Evolutionary conservation across 208 protist species (phyloP), one percentile per base, ranked within the genome.

Genomic region (Novymonas esmeraldas): DNA sequence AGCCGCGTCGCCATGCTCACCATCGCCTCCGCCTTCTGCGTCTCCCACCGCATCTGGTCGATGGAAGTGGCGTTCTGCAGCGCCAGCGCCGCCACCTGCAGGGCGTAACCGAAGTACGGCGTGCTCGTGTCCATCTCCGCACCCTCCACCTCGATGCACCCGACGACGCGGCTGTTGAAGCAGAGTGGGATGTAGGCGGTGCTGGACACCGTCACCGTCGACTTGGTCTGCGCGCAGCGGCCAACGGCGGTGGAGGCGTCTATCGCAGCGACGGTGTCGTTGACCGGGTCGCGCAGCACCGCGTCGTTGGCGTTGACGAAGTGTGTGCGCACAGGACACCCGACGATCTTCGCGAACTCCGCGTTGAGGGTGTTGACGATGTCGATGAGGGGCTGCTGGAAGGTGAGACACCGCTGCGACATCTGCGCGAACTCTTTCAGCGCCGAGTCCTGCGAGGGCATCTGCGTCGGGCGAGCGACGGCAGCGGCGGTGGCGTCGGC

Each of bases 1-100:
- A 94, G 76, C 31, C 84, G 84, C 29, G 88, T 90, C 54, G 84
- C 89, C 89, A 94, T 94, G 33, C 54, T 71, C 56, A 94, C 72
- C 88, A 94, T 94, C 54, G 85, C 88, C 55, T 91, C 85, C 10
- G 46, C 76, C 64, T 77, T 81, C 42, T 73, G 70, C 31, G 55
- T 81, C 31, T 81, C 71, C 70, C 69, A 77, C 16, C 70, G 52
- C 34, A 81, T 18, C 38, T 46, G 57, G 24, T 70, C 65, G 6
- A 45, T 38, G 41, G 51, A 55, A 39, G 65, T 77, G 48, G 54
- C 63, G 33, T 82, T 82, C 7, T 73, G 64, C 28, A 76, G 39
- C 16, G 70, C 55, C 4, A 46, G 22, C 58, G 58, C 63, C 20
- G 54, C 61, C 22, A 77, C 13, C 4, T 55, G 54, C 16, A 81